Evolutionary conservation across 2,329 filamentous ascomycete genomes (phyloP), one percentile per base, ranked within the genome.

Genomic region (Moelleriella libera): DNA sequence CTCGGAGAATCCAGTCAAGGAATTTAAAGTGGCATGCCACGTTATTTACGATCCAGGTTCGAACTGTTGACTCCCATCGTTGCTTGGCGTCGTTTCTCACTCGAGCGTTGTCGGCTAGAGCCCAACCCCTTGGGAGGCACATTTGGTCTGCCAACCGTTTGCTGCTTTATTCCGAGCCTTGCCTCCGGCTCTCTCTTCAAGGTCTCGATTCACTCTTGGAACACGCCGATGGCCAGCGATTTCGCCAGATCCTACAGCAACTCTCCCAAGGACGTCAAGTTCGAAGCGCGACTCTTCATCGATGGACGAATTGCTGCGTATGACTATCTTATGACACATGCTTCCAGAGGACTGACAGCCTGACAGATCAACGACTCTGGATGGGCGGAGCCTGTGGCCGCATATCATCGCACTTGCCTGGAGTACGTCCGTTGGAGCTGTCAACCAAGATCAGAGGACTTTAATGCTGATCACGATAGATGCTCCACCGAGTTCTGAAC

Each of bases 1-100:
- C 51, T 80, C 73, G 55, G 81, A 79, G 55, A 61, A 83, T 10
- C 88, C 88, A 1, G 64, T 89, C 48, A 85, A 86, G 62, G 88
- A 94, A 64, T 94, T 92, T 71, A 82, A 80, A 58, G 86, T 85
- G 6, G 73, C 78, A 51, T 94, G 85, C 61, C 83, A 84, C 60
- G 78, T 83, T 32, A 74, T 81, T n/a, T 67, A 70, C 5, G 72
- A 77, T 57, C 49, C 60, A 45, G 69, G 70, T 70, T 54, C 51
- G 63, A 41, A 21, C 40, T 21, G n/a, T 41, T n/a, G 11, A 21
- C n/a, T 41, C 7, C 40, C 7, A 12, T 3, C 14, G 21, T 21
- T 21, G 21, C 21, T 21, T 21, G 21, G 21, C 21, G 21, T 41
- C 14, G 40, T 41, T 14, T 41, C 40, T 21, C 9, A 41, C 40